These are phyloP conservation scores for Chloris gayana DNA, from an alignment of 176 grass and related monocot genomes.

Conservation along the genomic window DNA sequence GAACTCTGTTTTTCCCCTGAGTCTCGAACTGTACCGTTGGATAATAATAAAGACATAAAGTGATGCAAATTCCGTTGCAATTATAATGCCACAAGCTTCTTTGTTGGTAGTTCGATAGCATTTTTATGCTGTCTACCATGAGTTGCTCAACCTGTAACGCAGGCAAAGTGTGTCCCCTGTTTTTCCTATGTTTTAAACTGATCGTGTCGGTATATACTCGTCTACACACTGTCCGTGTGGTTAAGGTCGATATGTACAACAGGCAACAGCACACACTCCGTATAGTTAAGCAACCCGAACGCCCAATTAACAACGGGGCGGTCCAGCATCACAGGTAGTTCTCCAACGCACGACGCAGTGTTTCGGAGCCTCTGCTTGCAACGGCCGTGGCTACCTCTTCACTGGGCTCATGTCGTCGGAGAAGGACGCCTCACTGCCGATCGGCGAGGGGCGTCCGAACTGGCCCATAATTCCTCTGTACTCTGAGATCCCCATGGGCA, in stretches of 20 bases:
- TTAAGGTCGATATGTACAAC: constrained; percentile 20
- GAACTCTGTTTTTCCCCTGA: neutral
- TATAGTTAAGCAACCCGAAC: neutral
- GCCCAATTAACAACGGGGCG: neutral
- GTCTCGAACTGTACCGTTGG: neutral
- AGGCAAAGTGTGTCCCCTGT: neutral
- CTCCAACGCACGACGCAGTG: neutral
- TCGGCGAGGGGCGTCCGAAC: neutral
- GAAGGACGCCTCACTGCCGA: constrained; percentile 31
- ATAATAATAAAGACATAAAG: neutral
- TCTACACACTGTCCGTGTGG: neutral
- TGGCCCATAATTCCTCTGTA: constrained; percentile 9
- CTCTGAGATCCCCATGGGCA: constrained; percentile 42
- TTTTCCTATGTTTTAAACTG: neutral
- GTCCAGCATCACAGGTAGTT: neutral
- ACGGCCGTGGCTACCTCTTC: constrained; percentile 6
- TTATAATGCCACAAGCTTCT: neutral
- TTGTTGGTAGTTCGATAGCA: neutral
- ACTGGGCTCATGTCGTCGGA: constrained; percentile 30
- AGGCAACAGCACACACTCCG: neutral
- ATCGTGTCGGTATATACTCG: neutral
- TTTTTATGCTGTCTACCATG: neutral
- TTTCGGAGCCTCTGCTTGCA: too few relatives aligned
- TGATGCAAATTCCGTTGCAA: neutral
- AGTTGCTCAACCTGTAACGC: neutral